These are phyloP conservation scores for Trichoderma brevicompactum DNA, from an alignment of 2,329 filamentous ascomycete genomes.

Conservation along the genomic window DNA sequence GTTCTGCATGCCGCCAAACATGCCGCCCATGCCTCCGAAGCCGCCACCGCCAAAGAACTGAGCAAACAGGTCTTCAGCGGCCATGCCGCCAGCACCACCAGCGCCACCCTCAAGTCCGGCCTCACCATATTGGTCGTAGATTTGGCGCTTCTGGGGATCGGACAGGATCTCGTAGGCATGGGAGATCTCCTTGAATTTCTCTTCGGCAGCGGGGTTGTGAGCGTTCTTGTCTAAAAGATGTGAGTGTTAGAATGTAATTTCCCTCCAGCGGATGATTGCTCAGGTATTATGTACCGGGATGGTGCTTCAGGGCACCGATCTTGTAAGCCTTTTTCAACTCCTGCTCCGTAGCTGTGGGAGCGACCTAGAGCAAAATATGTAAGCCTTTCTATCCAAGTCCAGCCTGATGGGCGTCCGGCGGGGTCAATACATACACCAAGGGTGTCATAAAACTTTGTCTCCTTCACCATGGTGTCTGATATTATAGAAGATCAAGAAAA, in stretches of 20 bases:
- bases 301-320: conserved; percentile 79
- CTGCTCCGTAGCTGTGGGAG: conserved; percentile 77
- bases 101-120: conserved; percentile 90
- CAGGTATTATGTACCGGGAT: conserved; percentile 68
- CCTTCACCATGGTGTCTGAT: conserved; percentile 69
- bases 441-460: conserved; percentile 77
- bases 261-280: background rate
- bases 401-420: background rate
- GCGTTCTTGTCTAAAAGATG: conserved; percentile 82
- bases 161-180: conserved; percentile 95
- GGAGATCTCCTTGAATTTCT: conserved; percentile 98
- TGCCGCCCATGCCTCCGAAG: conserved; percentile 65
- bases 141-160: conserved; percentile 84
- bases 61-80: conserved; percentile 92
- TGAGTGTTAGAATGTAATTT: conserved; percentile 28
- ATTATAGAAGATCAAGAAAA: conserved; percentile 23
- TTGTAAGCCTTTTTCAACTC: conserved; percentile 93
- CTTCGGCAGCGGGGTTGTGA: conserved; percentile 87
- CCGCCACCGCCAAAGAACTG: conserved; percentile 93
- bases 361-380: conserved; percentile 58
- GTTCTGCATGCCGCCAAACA: conserved; percentile 79
- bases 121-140: conserved; percentile 98
- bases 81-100: conserved; percentile 76
- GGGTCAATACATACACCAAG: conserved; percentile 66
- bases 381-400: conserved; percentile 28